Evolutionary conservation across 345 rosid genomes (phyloP).

Genomic region (Linum trigynum): DNA sequence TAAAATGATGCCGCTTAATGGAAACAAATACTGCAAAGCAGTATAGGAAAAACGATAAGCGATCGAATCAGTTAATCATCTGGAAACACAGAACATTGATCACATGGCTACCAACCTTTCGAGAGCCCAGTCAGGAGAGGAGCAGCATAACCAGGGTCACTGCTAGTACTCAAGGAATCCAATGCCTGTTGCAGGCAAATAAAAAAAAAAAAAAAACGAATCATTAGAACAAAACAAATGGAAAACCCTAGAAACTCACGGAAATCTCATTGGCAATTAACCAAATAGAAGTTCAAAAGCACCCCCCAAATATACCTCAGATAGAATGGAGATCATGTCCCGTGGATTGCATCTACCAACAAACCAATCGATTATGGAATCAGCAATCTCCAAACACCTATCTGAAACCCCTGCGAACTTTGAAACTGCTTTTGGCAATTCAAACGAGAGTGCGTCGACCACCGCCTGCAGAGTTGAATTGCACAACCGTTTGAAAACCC

Average conservation of each 20-base stretch:
- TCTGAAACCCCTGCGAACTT: constrained; percentile 47
- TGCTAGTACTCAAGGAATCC: constrained; percentile 31
- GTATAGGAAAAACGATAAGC: constrained; percentile 7
- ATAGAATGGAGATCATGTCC: constrained; percentile 77
- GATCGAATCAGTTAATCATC: neutral
- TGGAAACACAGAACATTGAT: neutral
- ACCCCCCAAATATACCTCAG: constrained; percentile 41
- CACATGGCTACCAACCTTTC: constrained; percentile 40
- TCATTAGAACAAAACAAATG: neutral
- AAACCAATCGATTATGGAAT: constrained; percentile 38
- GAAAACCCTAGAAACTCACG: neutral
- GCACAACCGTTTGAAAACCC: neutral
- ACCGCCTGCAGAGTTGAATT: constrained; percentile 32
- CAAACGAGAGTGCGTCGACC: constrained; percentile 63
- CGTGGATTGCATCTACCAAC: constrained; percentile 56
- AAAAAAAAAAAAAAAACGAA: neutral
- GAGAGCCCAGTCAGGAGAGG: constrained; percentile 68
- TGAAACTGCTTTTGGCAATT: constrained; percentile 55
- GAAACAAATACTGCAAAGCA: constrained; percentile 46
- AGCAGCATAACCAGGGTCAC: constrained; percentile 33
- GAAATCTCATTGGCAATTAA: neutral
- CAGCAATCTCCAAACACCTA: constrained; percentile 40
- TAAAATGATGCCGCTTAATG: constrained; percentile 60
- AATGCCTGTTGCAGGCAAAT: constrained; percentile 51
- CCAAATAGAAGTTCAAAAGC: neutral